Conservation (phyloP, 768 basidiomycete genomes). For the Mycena amicta region DNA sequence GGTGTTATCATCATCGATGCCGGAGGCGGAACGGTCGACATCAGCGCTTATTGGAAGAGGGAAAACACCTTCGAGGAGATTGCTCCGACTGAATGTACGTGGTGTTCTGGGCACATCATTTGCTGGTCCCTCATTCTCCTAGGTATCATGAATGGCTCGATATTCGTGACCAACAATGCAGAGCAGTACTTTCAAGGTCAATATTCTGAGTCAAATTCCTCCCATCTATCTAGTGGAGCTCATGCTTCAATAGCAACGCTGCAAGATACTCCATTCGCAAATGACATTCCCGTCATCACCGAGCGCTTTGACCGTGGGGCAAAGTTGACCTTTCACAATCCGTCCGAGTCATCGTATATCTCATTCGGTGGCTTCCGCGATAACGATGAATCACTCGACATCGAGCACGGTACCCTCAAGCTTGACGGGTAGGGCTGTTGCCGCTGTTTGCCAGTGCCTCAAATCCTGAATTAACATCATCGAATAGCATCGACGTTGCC, state of each 20-base stretch:
- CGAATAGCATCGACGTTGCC: slow-evolving; percentile 40
- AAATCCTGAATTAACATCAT: slow-evolving; percentile 8
- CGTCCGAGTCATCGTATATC: slow-evolving; percentile 44
- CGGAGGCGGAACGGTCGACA: slow-evolving; percentile 61
- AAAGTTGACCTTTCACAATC: slow-evolving; percentile 45
- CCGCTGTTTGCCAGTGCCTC: not conserved
- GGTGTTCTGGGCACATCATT: slow-evolving; percentile 10
- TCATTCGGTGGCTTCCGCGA: slow-evolving; percentile 49
- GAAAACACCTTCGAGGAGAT: slow-evolving; percentile 45
- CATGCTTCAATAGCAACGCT: not conserved
- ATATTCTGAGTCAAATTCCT: not conserved
- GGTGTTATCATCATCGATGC: slow-evolving; percentile 53
- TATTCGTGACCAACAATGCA: slow-evolving; percentile 52
- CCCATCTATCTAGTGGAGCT: not conserved
- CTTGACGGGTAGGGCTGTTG: slow-evolving; percentile 33
- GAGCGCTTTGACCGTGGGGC: slow-evolving; percentile 47
- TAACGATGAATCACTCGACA: slow-evolving; percentile 40
- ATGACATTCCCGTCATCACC: slow-evolving; percentile 47
- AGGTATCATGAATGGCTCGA: slow-evolving; percentile 55
- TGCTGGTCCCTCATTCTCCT: slow-evolving; percentile 2
- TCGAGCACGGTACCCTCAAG: slow-evolving; percentile 50
- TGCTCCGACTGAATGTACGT: slow-evolving; percentile 45
- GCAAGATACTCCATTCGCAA: slow-evolving; percentile 10
- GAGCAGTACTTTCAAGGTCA: slow-evolving; percentile 25
- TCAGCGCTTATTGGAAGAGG: slow-evolving; percentile 53